Base-by-base conservation (phyloP, 2,329 filamentous ascomycete species). In the Diatrype stigma region DNA sequence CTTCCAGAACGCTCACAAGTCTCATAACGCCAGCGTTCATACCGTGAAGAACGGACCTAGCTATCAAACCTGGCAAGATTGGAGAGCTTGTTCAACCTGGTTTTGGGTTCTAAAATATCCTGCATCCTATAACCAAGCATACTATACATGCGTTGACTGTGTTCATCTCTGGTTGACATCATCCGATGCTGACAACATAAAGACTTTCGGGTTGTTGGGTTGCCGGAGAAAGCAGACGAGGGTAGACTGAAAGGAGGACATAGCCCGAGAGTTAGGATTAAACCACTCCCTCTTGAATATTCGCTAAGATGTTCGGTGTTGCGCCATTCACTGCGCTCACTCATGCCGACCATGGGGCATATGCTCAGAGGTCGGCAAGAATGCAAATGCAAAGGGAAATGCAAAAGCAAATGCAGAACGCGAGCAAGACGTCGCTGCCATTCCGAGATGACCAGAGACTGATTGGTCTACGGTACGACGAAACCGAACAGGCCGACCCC, bases 381-480 rank as follows among this genome's bases (percentile, higher is more conserved):
- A 64, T 73, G 62, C 73, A 76, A 57, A 30, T 30, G 26, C 26
- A n/a, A n/a, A n/a, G n/a, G n/a, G n/a, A n/a, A 57, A 64, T 73
- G 62, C 73, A 76, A 57, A 30, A 6, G 26, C 26, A 30, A 30
- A 30, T 30, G 26, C 66, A 70, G 34, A 37, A 37, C 56, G 74
- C 65, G 60, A 67, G 64, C 56, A 67, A 68, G 54, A 64, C 73
- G 19, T 57, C 66, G 51, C 59, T 63, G 34, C 63, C 70, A 22
- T 73, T 80, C 60, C 70, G 74, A 53, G 75, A 78, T 60, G 78
- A 80, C 58, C 67, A 71, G 40, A 69, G 66, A 56, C 65, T 84
- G 58, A 73, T 84, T 52, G 76, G 75, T 45, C 62, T 85, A 50
- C 78, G 80, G 51, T 85, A 86, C 69, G 82, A 86, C 62, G 76